Base-by-base conservation (phyloP, 768 basidiomycete genomes). In the Pleurotus tuber-regium region DNA sequence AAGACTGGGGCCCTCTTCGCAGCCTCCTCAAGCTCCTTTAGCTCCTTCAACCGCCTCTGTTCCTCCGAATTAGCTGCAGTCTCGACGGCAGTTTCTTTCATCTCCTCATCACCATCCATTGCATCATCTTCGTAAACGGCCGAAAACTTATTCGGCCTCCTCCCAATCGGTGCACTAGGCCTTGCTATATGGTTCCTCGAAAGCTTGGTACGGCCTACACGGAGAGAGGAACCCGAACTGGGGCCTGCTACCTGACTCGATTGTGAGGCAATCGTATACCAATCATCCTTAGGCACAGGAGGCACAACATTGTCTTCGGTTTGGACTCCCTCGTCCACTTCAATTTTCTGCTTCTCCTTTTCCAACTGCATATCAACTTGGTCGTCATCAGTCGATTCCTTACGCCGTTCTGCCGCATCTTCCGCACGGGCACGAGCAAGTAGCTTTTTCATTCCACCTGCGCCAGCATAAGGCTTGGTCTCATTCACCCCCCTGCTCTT, bases 371-470 rank as follows among this genome's bases (percentile, higher is more conserved):
- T 67, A 60, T 77, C 79, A 43, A 83, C 43, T 26, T 44, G 14
- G 21, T 16, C 24, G 14, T 14, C 14, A 14, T 44, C 25, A 21
- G 21, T 48, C 3, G 4, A 21, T 23, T n/a, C 40, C 6, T 19
- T 24, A 4, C 31, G 28, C n/a, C 11, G 4, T 35, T 48, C 31
- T 19, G 31, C 31, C n/a, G 10, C 46, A 5, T n/a, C 29, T 33
- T 33, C 46, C 21, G 46, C 46, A 33, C 46, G 46, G 30, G 46
- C 46, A 57, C 80, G 77, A 18, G 85, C 83, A 31, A 90, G 65
- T 64, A 88, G 68, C 61, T 85, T 90, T 72, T 86, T 89, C 77
- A 89, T 83, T 0, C 87, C 86, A 47, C 88, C 86, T 55, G 82
- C 79, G 5, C 88, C 89, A 1, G 87, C 83, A 59, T 91, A 91